Conservation (phyloP, 2,329 filamentous ascomycete genomes). For the Plectosphaerella cucumerina region DNA sequence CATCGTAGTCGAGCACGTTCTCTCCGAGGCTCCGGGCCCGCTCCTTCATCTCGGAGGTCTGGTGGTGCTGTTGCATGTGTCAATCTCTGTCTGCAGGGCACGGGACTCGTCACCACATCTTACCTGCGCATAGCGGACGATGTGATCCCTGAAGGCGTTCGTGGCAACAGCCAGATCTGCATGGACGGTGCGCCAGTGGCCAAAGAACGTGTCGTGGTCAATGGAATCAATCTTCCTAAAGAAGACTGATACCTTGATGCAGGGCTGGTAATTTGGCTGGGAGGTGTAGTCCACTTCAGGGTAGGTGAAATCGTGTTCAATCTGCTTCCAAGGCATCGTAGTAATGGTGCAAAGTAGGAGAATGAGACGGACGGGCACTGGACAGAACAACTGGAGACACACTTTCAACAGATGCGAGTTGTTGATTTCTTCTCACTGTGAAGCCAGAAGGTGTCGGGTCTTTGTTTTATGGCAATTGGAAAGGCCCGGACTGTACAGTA, state of each 20-base stretch:
- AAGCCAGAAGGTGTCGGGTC: not conserved
- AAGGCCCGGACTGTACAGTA: not conserved
- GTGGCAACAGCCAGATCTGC: slow-evolving; percentile 13
- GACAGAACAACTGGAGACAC: not conserved
- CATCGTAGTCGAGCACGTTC: slow-evolving; percentile 13
- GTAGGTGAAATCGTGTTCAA: slow-evolving; percentile 13
- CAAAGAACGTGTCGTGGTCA: slow-evolving; percentile 11
- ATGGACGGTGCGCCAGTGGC: slow-evolving; percentile 13
- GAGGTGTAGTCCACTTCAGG: slow-evolving; percentile 11
- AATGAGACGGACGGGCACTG: not conserved
- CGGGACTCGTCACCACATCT: not conserved
- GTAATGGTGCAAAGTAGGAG: not conserved
- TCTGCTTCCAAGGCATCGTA: slow-evolving; percentile 1
- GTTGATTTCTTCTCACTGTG: not conserved
- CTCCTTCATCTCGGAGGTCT: slow-evolving; percentile 11
- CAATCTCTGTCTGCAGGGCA: not conserved
- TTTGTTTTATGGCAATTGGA: not conserved
- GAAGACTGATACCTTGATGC: slow-evolving; percentile 13
- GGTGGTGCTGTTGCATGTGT: slow-evolving; percentile 10
- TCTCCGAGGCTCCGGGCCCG: slow-evolving; percentile 8
- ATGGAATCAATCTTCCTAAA: slow-evolving; percentile 13
- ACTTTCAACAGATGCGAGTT: not conserved
- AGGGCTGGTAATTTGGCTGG: slow-evolving; percentile 12
- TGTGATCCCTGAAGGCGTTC: slow-evolving; percentile 11
- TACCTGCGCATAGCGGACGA: slow-evolving; percentile 14